These are phyloP conservation scores for Phytopythium kandeliae DNA, from an alignment of 352 stramenopile genomes.

Conservation along the genomic window DNA sequence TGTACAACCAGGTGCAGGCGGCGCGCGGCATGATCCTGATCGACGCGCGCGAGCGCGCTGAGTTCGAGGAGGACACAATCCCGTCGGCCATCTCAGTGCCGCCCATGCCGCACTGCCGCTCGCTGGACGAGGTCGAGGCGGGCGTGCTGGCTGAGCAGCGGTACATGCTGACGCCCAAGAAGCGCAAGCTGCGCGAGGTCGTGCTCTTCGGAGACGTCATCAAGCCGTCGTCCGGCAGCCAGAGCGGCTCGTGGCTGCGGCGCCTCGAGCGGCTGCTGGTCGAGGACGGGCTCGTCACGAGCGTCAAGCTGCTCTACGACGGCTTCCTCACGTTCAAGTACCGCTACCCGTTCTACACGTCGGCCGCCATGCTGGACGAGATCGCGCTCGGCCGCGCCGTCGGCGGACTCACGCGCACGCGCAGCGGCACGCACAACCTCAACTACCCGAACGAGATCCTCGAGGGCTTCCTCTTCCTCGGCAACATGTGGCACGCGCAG, in stretches of 20 bases:
- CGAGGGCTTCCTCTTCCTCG: slow-evolving; percentile 81
- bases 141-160: slow-evolving; percentile 58
- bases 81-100: slow-evolving; percentile 70
- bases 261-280: slow-evolving; percentile 63
- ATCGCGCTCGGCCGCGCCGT: slow-evolving; percentile 20
- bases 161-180: slow-evolving; percentile 66
- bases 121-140: slow-evolving; percentile 49
- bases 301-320: slow-evolving; percentile 65
- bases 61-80: slow-evolving; percentile 73
- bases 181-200: slow-evolving; percentile 72
- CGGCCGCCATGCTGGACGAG: slow-evolving; percentile 53
- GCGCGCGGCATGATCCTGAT: slow-evolving; percentile 72
- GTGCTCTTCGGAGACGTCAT: slow-evolving; percentile 75
- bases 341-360: slow-evolving; percentile 84
- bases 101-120: slow-evolving; percentile 29
- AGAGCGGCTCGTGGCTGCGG: slow-evolving; percentile 44
- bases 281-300: slow-evolving; percentile 70
- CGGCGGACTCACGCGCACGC: slow-evolving; percentile 51
- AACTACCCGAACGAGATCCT: slow-evolving; percentile 88
- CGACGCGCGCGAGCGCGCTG: slow-evolving; percentile 42
- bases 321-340: slow-evolving; percentile 85
- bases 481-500: slow-evolving; percentile 88
- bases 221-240: slow-evolving; percentile 16
- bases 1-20: slow-evolving; percentile 83
- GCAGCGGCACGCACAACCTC: slow-evolving; percentile 80